Conservation (phyloP, 176 grass and related monocot species). For the Rhynchospora tenuis region DNA sequence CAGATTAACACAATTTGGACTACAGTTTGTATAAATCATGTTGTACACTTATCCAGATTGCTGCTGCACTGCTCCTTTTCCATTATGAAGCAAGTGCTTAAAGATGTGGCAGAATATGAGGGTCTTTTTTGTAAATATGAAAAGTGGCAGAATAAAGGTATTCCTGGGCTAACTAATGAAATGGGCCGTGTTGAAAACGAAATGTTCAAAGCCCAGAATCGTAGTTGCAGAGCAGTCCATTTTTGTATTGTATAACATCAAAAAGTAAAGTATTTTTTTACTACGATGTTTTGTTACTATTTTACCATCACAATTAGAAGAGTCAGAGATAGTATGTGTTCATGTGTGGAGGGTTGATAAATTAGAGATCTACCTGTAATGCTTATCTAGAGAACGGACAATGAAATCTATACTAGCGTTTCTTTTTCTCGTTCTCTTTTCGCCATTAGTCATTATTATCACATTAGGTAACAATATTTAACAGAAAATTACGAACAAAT, state of each 20-base stretch:
- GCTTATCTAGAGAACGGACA: neutral
- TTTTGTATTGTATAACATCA: neutral
- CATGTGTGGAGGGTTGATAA: neutral
- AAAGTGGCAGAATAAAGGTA: neutral
- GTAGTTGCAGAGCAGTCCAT: neutral
- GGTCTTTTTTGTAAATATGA: neutral
- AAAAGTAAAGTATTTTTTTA: neutral
- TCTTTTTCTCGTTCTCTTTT: neutral
- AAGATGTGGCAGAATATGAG: neutral
- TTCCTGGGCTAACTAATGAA: neutral
- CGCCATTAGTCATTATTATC: neutral
- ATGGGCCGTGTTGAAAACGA: neutral
- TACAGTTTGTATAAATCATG: neutral
- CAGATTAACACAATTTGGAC: neutral
- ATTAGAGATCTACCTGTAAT: neutral
- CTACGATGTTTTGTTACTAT: neutral
- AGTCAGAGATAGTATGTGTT: neutral
- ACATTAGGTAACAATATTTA: neutral
- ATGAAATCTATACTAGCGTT: neutral
- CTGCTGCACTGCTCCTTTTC: neutral
- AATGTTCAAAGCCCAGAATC: neutral
- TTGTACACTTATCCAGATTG: neutral
- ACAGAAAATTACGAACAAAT: neutral
- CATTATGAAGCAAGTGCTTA: neutral
- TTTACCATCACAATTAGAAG: neutral